Conservation (phyloP, 2,329 filamentous ascomycete species). For the Talaromyces sp. region DNA sequence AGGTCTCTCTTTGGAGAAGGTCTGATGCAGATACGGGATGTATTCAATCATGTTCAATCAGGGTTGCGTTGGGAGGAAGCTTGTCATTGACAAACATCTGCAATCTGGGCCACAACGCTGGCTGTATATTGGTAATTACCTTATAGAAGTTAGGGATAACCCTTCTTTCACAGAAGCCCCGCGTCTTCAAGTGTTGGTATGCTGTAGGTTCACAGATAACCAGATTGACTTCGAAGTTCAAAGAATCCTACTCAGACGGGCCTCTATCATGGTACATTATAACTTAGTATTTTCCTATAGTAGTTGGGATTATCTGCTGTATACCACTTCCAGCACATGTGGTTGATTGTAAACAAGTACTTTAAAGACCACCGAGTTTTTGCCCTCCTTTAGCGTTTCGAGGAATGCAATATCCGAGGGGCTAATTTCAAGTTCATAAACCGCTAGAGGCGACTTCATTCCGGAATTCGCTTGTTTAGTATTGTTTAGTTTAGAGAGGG, state of each 20-base stretch:
- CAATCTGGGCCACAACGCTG: neutral
- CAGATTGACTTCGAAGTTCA: conserved; percentile 11
- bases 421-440: too few species aligned
- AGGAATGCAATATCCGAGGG: conserved; percentile 13
- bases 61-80: conserved; percentile 12
- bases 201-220: conserved; percentile 14
- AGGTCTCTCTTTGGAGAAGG: conserved; percentile 6
- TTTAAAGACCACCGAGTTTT: conserved; percentile 13
- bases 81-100: conserved; percentile 13
- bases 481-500: too few species aligned
- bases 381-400: conserved; percentile 4
- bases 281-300: neutral
- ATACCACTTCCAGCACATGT: conserved; percentile 15
- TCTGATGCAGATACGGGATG: conserved; percentile 13
- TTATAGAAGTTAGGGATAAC: conserved; percentile 8
- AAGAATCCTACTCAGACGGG: conserved; percentile 8
- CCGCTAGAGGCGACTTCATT: too few species aligned
- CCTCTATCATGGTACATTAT: conserved; percentile 13
- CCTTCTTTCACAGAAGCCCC: conserved; percentile 13
- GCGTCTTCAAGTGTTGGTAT: conserved; percentile 14
- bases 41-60: conserved; percentile 16
- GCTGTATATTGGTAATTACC: conserved; percentile 3
- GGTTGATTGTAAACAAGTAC: conserved; percentile 8
- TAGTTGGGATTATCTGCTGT: too few species aligned
- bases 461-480: too few species aligned